Evolutionary conservation across 257 asterid genomes (phyloP).

Genomic region (Solanum sitiens): DNA sequence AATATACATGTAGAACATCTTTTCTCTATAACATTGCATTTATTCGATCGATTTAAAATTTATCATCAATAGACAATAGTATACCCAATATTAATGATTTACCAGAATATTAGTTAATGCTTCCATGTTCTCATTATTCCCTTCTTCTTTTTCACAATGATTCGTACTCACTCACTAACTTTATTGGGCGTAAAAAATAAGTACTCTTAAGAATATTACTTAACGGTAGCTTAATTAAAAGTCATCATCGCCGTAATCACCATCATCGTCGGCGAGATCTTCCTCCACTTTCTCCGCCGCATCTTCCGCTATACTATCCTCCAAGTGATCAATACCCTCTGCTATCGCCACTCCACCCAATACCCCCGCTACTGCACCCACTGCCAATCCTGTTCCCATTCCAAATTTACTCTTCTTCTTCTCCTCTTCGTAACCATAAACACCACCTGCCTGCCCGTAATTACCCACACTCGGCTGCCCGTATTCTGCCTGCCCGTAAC

Average conservation of each 20-base stretch:
- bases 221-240: background rate
- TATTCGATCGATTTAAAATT: background rate
- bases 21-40: background rate
- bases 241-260: background rate
- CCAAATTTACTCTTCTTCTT: conserved; percentile 1
- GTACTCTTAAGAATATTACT: background rate
- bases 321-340: background rate
- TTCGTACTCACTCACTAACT: background rate
- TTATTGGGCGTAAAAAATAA: background rate
- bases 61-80: background rate
- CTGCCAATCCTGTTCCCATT: conserved; percentile 7
- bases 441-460: background rate
- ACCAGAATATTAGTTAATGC: background rate
- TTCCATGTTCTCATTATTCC: background rate
- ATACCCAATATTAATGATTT: background rate
- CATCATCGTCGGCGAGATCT: background rate
- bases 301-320: background rate
- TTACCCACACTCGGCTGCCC: background rate
- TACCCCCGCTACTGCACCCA: conserved; percentile 3
- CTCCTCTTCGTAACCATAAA: background rate
- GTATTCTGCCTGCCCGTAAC: background rate
- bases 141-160: too few species aligned
- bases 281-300: conserved; percentile 1
- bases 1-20: background rate
- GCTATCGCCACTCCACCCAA: conserved; percentile 1